Conservation (phyloP, 257 asterid genomes). For the Vinca minor region DNA sequence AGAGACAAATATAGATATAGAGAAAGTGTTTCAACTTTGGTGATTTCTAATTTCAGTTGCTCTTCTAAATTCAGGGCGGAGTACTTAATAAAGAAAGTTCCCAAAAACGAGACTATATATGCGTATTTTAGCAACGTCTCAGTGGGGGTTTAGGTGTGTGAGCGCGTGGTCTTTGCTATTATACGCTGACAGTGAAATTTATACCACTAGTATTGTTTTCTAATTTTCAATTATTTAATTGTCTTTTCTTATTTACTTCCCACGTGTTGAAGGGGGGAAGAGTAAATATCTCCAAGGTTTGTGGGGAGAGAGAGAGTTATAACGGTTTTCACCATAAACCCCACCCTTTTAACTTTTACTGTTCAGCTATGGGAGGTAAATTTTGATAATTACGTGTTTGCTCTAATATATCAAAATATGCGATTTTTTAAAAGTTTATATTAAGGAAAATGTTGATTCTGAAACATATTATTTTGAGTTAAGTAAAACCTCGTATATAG, state of each 20-base stretch:
- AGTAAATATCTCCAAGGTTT: conserved; percentile 16
- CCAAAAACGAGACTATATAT: conserved; percentile 7
- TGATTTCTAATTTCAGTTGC: conserved; percentile 38
- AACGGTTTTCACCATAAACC: conserved; percentile 6
- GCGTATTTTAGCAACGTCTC: conserved; percentile 20
- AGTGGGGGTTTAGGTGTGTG: conserved; percentile 6
- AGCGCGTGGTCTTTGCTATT: conserved; percentile 14
- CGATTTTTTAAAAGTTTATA: no score
- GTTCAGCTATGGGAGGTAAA: background rate
- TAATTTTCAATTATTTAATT: no score
- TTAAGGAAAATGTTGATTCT: no score
- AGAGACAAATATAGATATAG: background rate
- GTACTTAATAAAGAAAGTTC: conserved; percentile 23
- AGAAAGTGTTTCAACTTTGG: conserved; percentile 16
- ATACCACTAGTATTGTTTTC: background rate
- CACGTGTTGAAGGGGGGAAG: conserved; percentile 15
- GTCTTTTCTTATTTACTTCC: background rate
- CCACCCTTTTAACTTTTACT: conserved; percentile 1
- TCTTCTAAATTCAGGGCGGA: conserved; percentile 17
- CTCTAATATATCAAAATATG: background rate
- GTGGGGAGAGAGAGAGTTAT: conserved; percentile 5
- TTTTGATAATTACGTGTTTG: background rate
- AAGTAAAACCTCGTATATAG: no score
- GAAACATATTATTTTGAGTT: no score
- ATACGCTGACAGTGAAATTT: conserved; percentile 17